Percentiles rank a stretch among this genome's conserved stretches.
These are phyloP conservation scores for Malus hybrid DNA, from an alignment of 331 rosid genomes.

Conservation along the genomic window DNA sequence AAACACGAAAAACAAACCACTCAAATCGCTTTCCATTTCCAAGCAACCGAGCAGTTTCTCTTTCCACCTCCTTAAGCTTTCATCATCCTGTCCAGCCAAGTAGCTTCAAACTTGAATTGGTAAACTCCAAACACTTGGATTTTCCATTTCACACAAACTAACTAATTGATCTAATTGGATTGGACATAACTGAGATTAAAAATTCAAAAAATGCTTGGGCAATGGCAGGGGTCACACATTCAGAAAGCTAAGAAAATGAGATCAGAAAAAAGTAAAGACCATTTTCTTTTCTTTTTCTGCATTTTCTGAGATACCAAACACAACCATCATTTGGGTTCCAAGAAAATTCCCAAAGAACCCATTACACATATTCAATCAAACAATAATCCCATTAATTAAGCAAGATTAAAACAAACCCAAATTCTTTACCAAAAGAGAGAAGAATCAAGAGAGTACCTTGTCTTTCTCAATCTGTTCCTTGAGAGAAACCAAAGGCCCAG, in stretches of 20 bases:
- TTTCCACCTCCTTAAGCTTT: slow-evolving; percentile 97
- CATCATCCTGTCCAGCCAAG: slow-evolving; percentile 63
- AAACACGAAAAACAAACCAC: slow-evolving; percentile 39
- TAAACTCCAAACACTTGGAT: background rate
- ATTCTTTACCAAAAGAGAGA: background rate
- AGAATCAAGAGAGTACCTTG: slow-evolving; percentile 41
- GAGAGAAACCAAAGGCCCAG: slow-evolving; percentile 86
- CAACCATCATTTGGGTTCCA: background rate
- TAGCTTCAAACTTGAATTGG: slow-evolving; percentile 3
- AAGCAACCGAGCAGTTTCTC: slow-evolving; percentile 90
- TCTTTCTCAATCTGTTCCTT: slow-evolving; percentile 90
- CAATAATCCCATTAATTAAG: background rate
- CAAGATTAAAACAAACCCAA: background rate
- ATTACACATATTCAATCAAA: background rate
- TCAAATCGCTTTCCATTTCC: slow-evolving; percentile 51
- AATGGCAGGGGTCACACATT: background rate
- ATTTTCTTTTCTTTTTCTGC: background rate
- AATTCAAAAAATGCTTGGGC: background rate
- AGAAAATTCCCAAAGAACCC: background rate
- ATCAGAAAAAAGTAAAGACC: background rate
- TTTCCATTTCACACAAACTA: background rate
- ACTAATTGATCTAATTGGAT: background rate
- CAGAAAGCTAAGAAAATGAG: background rate
- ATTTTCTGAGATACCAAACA: background rate
- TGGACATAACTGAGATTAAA: background rate